Base-by-base conservation (phyloP, 139 green algal genomes). In the Zygnema circumcarinatum region DNA sequence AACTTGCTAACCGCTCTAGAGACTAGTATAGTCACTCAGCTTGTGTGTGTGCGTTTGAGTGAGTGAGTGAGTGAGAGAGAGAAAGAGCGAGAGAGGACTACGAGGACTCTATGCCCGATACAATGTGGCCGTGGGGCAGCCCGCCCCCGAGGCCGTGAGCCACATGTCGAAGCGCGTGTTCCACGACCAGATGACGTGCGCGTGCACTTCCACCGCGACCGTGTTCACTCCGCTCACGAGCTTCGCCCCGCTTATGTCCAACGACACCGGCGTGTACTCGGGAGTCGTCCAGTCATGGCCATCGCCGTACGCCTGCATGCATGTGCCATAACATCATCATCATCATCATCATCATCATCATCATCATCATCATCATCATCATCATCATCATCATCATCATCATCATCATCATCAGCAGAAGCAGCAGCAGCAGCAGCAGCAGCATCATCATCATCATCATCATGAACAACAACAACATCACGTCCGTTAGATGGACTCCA, bases 151-250 rank as follows among this genome's bases (percentile, higher is more conserved):
- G 54, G 67, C 42, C 3, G 80, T 52, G 22, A 86, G 41, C 40
- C 41, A 86, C 56, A 81, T 29, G 41, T 86, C 80, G 38, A 86
- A 86, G 32, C 80, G 54, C 3, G 31, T 1, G 62, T 86, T 69
- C 80, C 80, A 86, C 16, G 52, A 39, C 20, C 35, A 86, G 29
- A 40, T 47, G 25, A 47, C 33, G 3, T 47, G 32, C 25, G 80
- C 36, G 54, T 86, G 80, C 54, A 86, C 32, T 69, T 86, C 80
- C 20, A 42, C 80, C 0, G 80, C 80, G 29, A 86, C 29, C 31
- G 42, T 25, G 80, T 86, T 86, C 36, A 38, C 32, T 2, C 80
- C 80, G 25, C 29, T 81, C 21, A 39, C 22, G 2, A 86, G 80
- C 0, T 33, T 39, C 1, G 21, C 35, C 2, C 3, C 38, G 53